A percentile compares a stretch with the other conserved stretches of the same genome.
Evolutionary conservation across 108 stramenopile genomes (phyloP).

Genomic region (Pinguiococcus pyrenoidosus): DNA sequence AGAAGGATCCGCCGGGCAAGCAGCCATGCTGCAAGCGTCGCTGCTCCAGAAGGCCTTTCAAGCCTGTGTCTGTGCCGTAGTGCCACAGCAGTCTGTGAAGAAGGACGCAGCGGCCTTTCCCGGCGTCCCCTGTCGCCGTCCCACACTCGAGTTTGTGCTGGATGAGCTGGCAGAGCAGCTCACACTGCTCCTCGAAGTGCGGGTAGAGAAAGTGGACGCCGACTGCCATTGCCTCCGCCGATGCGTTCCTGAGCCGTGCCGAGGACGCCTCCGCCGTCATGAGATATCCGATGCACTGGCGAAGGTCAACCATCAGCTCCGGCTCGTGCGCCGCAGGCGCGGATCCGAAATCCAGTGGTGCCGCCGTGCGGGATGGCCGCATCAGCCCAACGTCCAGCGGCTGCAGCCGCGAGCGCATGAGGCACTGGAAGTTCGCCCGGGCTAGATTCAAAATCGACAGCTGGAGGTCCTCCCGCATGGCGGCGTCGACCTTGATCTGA

Average conservation of each 20-base stretch:
- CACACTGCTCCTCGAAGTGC: neutral
- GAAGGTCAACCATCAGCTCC: neutral
- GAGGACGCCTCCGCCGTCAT: neutral
- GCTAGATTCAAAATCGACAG: conserved; percentile 6
- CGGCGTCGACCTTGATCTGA: neutral
- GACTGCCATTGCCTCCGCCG: neutral
- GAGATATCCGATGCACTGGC: neutral
- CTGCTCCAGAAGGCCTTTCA: neutral
- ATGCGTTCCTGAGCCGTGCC: neutral
- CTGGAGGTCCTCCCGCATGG: neutral
- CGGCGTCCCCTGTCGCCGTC: too few species aligned
- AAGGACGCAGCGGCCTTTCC: too few species aligned
- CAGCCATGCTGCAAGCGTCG: too few species aligned
- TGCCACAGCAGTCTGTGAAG: neutral
- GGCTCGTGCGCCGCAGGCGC: neutral
- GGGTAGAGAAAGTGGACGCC: neutral
- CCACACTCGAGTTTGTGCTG: neutral
- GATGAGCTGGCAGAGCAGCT: neutral
- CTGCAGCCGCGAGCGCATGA: conserved; percentile 18
- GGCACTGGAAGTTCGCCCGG: conserved; percentile 14
- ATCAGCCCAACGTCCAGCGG: conserved; percentile 15
- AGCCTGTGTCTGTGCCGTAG: neutral
- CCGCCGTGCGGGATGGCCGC: neutral
- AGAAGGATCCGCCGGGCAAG: too few species aligned
- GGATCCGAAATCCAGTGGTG: neutral